Evolutionary conservation across 306 rosid species (phyloP).

Genomic region (Prosopis cineraria): DNA sequence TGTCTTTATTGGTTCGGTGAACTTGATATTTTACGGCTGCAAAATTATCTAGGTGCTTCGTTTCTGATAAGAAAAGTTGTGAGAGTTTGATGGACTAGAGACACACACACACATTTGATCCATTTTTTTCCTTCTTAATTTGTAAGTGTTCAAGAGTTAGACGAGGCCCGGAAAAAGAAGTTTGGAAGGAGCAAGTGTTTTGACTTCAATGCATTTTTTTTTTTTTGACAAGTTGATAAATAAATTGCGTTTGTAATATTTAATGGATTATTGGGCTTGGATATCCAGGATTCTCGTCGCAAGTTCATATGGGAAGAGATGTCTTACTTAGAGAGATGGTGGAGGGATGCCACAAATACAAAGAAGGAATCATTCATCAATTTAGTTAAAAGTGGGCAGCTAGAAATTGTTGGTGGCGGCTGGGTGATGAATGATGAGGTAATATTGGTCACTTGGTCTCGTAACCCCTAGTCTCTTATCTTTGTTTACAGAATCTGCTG

Average conservation of each 20-base stretch:
- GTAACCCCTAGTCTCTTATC: background rate
- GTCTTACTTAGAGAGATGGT: constrained; percentile 99
- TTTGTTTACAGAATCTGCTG: background rate
- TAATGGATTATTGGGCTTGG: constrained; percentile 21
- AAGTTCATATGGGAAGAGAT: constrained; percentile 99
- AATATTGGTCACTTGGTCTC: constrained; percentile 39
- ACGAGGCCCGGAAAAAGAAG: background rate
- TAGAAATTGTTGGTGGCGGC: constrained; percentile 99
- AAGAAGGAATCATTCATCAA: constrained; percentile 62
- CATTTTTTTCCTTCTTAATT: background rate
- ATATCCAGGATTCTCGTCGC: constrained; percentile 75
- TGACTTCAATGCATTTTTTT: constrained; percentile 1
- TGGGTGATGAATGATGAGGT: constrained; percentile 99
- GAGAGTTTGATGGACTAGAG: background rate
- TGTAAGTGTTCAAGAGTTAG: background rate
- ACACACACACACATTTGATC: background rate
- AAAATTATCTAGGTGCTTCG: background rate
- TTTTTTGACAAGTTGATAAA: constrained; percentile 8
- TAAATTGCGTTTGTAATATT: constrained; percentile 20
- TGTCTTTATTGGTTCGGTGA: background rate
- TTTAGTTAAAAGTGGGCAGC: constrained; percentile 85
- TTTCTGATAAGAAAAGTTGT: background rate
- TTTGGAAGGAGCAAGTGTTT: constrained; percentile 12
- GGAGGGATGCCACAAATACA: constrained; percentile 83
- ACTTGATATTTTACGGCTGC: background rate